These are phyloP conservation scores for Megacollybia marginata DNA, from an alignment of 768 basidiomycete genomes.

Conservation along the genomic window DNA sequence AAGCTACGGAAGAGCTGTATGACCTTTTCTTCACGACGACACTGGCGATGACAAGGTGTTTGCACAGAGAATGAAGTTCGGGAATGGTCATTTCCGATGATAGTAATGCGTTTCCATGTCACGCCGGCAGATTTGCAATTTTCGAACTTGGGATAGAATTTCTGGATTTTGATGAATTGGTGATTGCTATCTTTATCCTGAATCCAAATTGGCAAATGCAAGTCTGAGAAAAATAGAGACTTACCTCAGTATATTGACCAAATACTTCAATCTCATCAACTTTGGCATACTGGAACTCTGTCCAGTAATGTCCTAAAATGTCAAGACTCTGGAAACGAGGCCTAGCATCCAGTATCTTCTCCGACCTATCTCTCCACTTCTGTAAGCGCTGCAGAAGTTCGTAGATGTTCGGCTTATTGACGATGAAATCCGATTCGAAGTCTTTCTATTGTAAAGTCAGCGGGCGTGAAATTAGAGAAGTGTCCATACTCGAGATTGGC, in stretches of 20 bases:
- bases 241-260: slow-evolving; percentile 96
- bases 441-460: slow-evolving; percentile 48
- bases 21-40: slow-evolving; percentile 87
- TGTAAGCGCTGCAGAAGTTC: slow-evolving; percentile 91
- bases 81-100: slow-evolving; percentile 90
- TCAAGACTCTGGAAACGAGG: slow-evolving; percentile 84
- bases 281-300: slow-evolving; percentile 96
- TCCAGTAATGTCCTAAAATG: slow-evolving; percentile 82
- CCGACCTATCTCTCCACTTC: slow-evolving; percentile 88
- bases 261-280: slow-evolving; percentile 98
- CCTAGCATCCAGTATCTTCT: slow-evolving; percentile 72
- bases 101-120: slow-evolving; percentile 84
- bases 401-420: slow-evolving; percentile 66
- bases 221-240: slow-evolving; percentile 5
- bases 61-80: slow-evolving; percentile 87
- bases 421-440: slow-evolving; percentile 87
- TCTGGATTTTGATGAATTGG: slow-evolving; percentile 83
- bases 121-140: slow-evolving; percentile 80
- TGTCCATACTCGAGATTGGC: no score
- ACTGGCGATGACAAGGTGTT: slow-evolving; percentile 75
- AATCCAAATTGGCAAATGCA: neutral
- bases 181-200: slow-evolving; percentile 94
- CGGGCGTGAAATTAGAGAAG: neutral
- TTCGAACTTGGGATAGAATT: slow-evolving; percentile 87
- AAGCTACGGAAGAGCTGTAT: slow-evolving; percentile 92